Evolutionary conservation across 2,329 filamentous ascomycete species (phyloP).

Genomic region (Fusarium floridanum): DNA sequence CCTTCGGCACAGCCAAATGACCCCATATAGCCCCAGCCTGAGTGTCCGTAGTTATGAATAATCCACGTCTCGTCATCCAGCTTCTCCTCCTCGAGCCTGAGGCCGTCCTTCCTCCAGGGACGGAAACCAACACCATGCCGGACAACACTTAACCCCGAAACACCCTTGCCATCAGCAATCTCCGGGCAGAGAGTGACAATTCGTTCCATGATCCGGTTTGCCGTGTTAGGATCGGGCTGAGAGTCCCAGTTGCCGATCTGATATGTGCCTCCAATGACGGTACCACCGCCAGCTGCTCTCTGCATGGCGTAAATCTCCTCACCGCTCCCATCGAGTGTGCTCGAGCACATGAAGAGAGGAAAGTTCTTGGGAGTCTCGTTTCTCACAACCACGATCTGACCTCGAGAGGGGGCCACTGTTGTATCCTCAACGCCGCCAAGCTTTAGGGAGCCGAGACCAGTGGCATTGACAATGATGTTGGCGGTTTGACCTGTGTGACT

Average conservation of each 20-base stretch:
- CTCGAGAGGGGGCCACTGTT: conserved; percentile 73
- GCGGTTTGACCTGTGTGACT: not conserved
- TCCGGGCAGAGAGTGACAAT: conserved; percentile 70
- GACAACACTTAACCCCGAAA: conserved; percentile 77
- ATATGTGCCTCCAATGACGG: conserved; percentile 81
- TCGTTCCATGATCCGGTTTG: conserved; percentile 81
- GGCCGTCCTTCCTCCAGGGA: conserved; percentile 76
- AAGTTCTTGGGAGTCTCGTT: conserved; percentile 70
- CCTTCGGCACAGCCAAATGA: conserved; percentile 44
- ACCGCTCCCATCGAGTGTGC: conserved; percentile 76
- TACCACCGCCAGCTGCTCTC: conserved; percentile 77
- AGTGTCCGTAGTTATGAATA: conserved; percentile 80
- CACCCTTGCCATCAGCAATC: conserved; percentile 55
- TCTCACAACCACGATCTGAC: conserved; percentile 80
- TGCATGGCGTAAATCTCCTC: conserved; percentile 83
- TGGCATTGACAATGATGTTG: not conserved
- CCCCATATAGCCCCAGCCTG: conserved; percentile 75
- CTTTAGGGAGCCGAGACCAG: not conserved
- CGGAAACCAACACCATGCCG: conserved; percentile 83
- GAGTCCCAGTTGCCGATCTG: conserved; percentile 80
- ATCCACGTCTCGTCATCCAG: conserved; percentile 51
- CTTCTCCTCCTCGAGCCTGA: conserved; percentile 76
- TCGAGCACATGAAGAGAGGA: conserved; percentile 72
- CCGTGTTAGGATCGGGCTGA: conserved; percentile 78
- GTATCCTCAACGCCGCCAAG: conserved; percentile 74